Evolutionary conservation across 2,329 filamentous ascomycete genomes (phyloP), one percentile per base, ranked within the genome.

Genomic region (Sporothrix mexicana): DNA sequence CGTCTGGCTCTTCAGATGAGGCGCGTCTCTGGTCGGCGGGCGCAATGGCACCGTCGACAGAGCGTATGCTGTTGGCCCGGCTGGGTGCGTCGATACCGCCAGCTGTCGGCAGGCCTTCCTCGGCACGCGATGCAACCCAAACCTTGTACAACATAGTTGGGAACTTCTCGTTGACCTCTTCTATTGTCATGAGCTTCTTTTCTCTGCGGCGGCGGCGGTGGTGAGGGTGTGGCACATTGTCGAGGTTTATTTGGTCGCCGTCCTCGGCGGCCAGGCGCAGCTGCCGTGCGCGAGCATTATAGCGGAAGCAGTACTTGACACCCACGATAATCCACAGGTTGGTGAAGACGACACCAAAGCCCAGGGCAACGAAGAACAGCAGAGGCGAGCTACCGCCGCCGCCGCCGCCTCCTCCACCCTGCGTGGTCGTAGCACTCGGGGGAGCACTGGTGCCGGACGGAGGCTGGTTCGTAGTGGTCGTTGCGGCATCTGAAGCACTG

Each of bases 251-350:
- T 17, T 92, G 93, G 75, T 98, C 95, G 80, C 93, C 92, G 77
- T 95, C 93, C 78, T 94, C 93, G 76, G 85, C 93, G 76, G 85
- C 93, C 84, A 83, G 88, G 84, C 93, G 90, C 78, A 94, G 84
- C 74, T 91, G 90, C 69, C 96, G 92, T 80, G 97, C 97, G 73
- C 96, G 92, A 77, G 96, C 95, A 82, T 98, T 98, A 82, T 99
- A 98, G 78, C 96, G 89, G 83, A 99, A 99, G 84, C 96, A 99
- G 82, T 99, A 99, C 84, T 99, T 99, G 74, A 99, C 96, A 77
- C 96, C 96, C 74, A 99, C 96, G 78, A 99, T 99, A 79, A 99
- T 99, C 96, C 96, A 99, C 82, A 99, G 85, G 82, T 99, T 99
- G 69, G 96, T 99, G 80, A 99, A 99, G 61, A 99, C 96, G 23